Evolutionary conservation across 805 yeast species (phyloP), one percentile per base, ranked within the genome.

Genomic region (Lipomyces sp.): DNA sequence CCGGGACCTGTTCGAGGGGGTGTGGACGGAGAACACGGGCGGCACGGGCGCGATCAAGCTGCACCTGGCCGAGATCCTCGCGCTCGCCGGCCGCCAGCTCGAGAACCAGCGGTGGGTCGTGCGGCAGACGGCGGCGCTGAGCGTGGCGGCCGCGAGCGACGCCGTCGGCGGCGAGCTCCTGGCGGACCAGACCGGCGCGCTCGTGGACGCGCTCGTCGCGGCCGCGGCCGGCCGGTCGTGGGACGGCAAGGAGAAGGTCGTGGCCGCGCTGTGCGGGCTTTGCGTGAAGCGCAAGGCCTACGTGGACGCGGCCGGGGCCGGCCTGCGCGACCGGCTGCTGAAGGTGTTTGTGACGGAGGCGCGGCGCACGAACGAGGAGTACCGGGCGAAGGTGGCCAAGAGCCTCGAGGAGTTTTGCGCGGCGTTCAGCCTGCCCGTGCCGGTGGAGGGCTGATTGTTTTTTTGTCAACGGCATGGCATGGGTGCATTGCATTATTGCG

Each of bases 21-120:
- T 79, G 39, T 91, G 97, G 96, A 72, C 76, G 8, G 95, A 86
- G 60, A 79, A 91, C 2, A 76, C 85, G 11, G 90, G 95, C 1
- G 86, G 88, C 6, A 68, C 74, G 19, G 84, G 81, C 33, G 82
- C 95, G 0, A 72, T 88, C 14, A 79, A 77, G 58, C 69, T 88
- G 1, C 88, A 88, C 59, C 68, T 85, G 34, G 65, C 69, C 11
- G 97, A 91, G 58, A 86, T 93, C 36, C 65, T 82, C 21, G 67
- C 63, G 0, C 62, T 86, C 19, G 74, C 81, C 19, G 70, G 73
- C 28, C 61, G 60, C 1, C 69, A 84, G 53, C 72, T 89, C 41
- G 63, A 65, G 2, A 81, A 89, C 1, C 77, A 72, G 33, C 76
- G 79, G 48, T 86, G 85, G 70, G 70, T 71, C 16, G 71, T 85